These are phyloP conservation scores for Glomus cerebriforme DNA, from an alignment of 192 early-diverging fungal species.

Conservation along the genomic window DNA sequence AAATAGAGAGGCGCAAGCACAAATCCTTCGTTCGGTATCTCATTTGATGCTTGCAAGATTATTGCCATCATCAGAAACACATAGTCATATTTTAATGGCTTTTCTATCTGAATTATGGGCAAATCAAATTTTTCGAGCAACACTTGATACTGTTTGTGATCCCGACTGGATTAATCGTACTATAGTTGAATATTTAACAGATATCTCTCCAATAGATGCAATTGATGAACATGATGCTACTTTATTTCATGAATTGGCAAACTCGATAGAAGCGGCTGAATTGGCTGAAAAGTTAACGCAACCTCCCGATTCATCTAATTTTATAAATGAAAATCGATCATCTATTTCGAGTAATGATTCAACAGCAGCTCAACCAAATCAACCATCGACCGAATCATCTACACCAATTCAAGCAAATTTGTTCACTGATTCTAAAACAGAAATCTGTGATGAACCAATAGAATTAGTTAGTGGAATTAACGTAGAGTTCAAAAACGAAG, in stretches of 20 bases:
- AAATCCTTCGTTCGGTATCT: constrained; percentile 36
- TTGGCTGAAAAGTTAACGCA: constrained; percentile 16
- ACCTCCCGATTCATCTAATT: not conserved
- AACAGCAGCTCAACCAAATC: not conserved
- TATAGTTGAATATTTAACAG: constrained; percentile 51
- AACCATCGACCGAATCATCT: not conserved
- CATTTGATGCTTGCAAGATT: constrained; percentile 38
- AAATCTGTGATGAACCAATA: not conserved
- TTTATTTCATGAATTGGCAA: constrained; percentile 23
- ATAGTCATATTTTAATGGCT: constrained; percentile 43
- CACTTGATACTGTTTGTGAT: constrained; percentile 48
- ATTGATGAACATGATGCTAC: constrained; percentile 8
- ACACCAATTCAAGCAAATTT: not conserved
- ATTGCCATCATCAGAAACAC: constrained; percentile 44
- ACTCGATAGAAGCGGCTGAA: constrained; percentile 22
- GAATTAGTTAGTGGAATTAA: not conserved
- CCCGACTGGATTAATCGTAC: constrained; percentile 55
- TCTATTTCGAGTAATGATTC: not conserved
- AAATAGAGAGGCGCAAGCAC: constrained; percentile 44
- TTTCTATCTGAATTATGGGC: constrained; percentile 56
- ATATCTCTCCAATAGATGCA: constrained; percentile 1
- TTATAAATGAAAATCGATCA: not conserved
- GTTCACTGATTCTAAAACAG: not conserved
- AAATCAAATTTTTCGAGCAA: constrained; percentile 47
- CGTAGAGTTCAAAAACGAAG: not conserved